Evolutionary conservation across 805 yeast species (phyloP), one percentile per base, ranked within the genome.

Genomic region (Hyphopichia homilentoma): DNA sequence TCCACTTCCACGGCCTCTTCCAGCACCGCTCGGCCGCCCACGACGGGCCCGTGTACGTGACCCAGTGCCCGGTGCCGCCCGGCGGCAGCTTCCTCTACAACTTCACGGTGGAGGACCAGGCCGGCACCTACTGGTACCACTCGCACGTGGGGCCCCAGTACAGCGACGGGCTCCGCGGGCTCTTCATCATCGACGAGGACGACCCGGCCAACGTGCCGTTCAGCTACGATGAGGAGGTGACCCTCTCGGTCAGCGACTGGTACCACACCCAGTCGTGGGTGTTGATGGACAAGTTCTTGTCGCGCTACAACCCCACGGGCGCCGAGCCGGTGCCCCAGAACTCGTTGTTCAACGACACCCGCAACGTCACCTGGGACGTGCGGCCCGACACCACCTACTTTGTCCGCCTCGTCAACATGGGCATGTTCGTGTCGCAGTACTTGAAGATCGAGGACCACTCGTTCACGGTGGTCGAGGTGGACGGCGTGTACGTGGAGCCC

Each of bases 321-420:
- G 96, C 97, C 27, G 98, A 93, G 65, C 98, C 98, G 32, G 80
- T 93, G 46, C 98, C 98, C 6, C 83, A 84, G 44, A 68, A 73
- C 54, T 60, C 84, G 46, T 71, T 93, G 48, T 68, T 88, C 58
- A 90, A 90, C 65, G 87, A 88, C 54, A 81, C 95, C 8, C 74
- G 70, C 50, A 82, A 84, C 59, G 66, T 74, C 51, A 75, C 89
- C n/a, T 78, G 87, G 83, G 44, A 62, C 6, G 94, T 90, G 35
- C 53, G 84, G 64, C 95, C 97, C 6, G 78, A 79, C 62, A 87
- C 78, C 23, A 89, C 96, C 12, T 93, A 93, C 58, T 64, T 84
- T 46, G 45, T 93, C 41, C 77, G 96, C 55, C 61, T 93, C 35
- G 73, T 84, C 50, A 93, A 90, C 63, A 72, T 78, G 44, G 97